A percentile compares a stretch with the other conserved stretches of the same genome.
Conservation (phyloP, 2,329 filamentous ascomycete species). For the Monosporascus sp. region DNA sequence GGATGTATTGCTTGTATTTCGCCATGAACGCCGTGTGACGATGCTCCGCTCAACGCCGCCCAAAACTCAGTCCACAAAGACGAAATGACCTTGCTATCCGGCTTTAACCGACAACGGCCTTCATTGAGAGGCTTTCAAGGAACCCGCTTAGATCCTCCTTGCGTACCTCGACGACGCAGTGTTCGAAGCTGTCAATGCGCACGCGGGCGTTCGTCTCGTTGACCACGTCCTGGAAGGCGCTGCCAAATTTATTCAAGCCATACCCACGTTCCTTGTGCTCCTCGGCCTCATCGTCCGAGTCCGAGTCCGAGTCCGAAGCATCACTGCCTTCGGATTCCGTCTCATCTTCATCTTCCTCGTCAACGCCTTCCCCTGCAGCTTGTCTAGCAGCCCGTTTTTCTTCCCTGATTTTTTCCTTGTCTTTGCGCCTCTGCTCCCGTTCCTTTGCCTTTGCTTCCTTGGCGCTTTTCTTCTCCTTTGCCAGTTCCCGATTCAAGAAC, state of each 20-base stretch:
- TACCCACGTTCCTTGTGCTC: constrained; percentile 56
- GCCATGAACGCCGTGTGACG: not conserved
- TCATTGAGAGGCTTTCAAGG: constrained; percentile 85
- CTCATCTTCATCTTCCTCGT: constrained; percentile 40
- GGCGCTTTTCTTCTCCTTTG: constrained; percentile 57
- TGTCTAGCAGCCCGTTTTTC: constrained; percentile 57
- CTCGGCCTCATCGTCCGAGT: constrained; percentile 49
- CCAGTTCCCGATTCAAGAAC: constrained; percentile 62
- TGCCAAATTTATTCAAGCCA: constrained; percentile 84
- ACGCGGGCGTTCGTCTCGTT: constrained; percentile 85
- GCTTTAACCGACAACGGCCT: constrained; percentile 67
- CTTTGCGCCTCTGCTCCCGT: constrained; percentile 52
- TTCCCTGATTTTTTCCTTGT: constrained; percentile 53
- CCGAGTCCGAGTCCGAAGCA: constrained; percentile 42
- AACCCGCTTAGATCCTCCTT: constrained; percentile 92
- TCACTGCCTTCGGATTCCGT: constrained; percentile 50
- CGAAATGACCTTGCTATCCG: not conserved
- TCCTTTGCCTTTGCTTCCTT: constrained; percentile 59
- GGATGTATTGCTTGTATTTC: not conserved
- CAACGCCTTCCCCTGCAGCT: constrained; percentile 44
- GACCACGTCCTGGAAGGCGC: constrained; percentile 92
- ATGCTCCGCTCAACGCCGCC: not conserved
- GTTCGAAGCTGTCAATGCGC: constrained; percentile 92
- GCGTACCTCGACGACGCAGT: constrained; percentile 94
- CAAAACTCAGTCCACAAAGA: not conserved